Evolutionary conservation across 169 alveolate genomes (phyloP).

Genomic region (Toxoplasma gondii): DNA sequence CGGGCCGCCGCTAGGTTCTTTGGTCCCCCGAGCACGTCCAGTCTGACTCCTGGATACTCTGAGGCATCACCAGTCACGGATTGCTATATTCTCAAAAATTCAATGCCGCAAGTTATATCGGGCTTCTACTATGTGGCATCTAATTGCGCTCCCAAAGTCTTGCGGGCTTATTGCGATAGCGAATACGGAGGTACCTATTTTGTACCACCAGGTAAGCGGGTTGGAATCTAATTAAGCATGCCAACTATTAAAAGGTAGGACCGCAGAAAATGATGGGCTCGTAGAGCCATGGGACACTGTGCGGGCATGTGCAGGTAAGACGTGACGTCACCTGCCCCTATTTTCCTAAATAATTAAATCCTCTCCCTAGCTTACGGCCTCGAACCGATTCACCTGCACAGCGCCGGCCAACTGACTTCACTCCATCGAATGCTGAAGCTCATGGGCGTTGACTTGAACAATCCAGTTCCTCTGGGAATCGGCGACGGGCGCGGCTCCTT

Average conservation of each 20-base stretch:
- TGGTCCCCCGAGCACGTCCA: conserved; percentile 49
- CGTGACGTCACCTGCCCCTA: not conserved
- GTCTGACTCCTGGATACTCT: conserved; percentile 74
- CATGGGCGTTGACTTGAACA: conserved; percentile 68
- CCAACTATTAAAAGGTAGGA: not conserved
- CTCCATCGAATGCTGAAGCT: conserved; percentile 58
- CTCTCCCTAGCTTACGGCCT: conserved; percentile 70
- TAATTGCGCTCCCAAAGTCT: conserved; percentile 79
- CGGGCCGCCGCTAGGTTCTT: conserved; percentile 15
- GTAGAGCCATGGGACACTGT: conserved; percentile 13
- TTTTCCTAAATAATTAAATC: not conserved
- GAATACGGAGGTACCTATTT: conserved; percentile 86
- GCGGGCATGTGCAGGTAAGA: not conserved
- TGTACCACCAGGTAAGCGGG: conserved; percentile 70
- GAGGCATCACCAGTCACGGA: conserved; percentile 80
- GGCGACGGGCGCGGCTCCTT: conserved; percentile 60
- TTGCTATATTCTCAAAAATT: conserved; percentile 83
- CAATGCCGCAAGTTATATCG: conserved; percentile 80
- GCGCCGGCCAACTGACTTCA: conserved; percentile 62
- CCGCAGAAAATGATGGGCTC: conserved; percentile 18
- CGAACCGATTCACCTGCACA: conserved; percentile 70
- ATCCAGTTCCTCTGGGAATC: conserved; percentile 75
- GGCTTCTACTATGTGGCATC: conserved; percentile 89
- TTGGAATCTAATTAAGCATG: not conserved
- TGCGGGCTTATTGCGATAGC: conserved; percentile 89